Evolutionary conservation across 1,284 basidiomycete genomes (phyloP).

Genomic region (Ganoderma resinaceum): DNA sequence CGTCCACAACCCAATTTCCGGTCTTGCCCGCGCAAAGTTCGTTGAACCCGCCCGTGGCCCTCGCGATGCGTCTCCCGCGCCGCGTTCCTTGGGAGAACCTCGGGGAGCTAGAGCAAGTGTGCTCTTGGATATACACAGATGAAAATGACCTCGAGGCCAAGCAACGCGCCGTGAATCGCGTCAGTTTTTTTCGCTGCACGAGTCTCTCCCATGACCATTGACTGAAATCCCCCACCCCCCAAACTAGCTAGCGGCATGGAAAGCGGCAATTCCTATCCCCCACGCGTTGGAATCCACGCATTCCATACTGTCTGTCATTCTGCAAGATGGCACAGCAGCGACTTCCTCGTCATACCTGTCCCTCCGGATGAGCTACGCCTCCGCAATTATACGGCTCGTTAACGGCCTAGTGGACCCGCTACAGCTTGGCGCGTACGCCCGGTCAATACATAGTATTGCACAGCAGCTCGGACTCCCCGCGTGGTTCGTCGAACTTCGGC

Average conservation of each 20-base stretch:
- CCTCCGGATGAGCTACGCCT: slow-evolving; percentile 73
- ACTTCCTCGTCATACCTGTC: slow-evolving; percentile 49
- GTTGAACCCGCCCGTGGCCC: not conserved
- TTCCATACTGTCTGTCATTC: slow-evolving; percentile 67
- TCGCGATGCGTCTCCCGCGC: slow-evolving; percentile 76
- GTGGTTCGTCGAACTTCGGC: slow-evolving; percentile 94
- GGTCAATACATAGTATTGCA: slow-evolving; percentile 91
- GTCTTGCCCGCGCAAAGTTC: no score
- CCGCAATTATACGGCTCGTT: slow-evolving; percentile 88
- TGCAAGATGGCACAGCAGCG: slow-evolving; percentile 51
- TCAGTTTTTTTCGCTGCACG: slow-evolving; percentile 46
- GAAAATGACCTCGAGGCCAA: slow-evolving; percentile 65
- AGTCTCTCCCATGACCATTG: slow-evolving; percentile 18
- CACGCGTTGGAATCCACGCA: slow-evolving; percentile 79
- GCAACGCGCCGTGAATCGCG: slow-evolving; percentile 72
- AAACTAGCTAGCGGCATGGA: slow-evolving; percentile 79
- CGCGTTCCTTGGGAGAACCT: slow-evolving; percentile 85
- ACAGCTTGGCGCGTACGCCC: slow-evolving; percentile 87
- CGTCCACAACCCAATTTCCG: no score
- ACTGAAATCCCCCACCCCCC: slow-evolving; percentile 10
- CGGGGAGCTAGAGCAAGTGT: slow-evolving; percentile 82
- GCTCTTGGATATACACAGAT: slow-evolving; percentile 80
- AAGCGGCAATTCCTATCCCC: slow-evolving; percentile 70
- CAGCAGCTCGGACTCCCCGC: slow-evolving; percentile 85
- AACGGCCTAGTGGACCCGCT: slow-evolving; percentile 96